A percentile compares a stretch with the other conserved stretches of the same genome.
phyloP scores from a whole-genome alignment of 371 early-diverging fungal genomes.

The Zancudomyces culisetae region DNA sequence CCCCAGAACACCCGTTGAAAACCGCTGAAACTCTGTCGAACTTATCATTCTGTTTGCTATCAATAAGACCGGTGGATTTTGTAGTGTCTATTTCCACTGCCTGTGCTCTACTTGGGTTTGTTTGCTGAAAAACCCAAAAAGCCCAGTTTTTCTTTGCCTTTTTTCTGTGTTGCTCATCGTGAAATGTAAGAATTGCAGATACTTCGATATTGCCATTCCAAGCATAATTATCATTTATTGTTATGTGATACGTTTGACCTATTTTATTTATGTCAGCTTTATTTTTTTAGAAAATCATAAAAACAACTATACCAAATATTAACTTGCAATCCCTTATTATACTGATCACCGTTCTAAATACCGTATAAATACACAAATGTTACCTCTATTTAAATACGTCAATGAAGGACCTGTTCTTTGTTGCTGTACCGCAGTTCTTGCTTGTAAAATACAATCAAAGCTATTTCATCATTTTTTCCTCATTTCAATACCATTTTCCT shows the following conservation, averaged over 20 bases:
- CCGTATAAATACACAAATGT: neutral
- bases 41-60: conserved; percentile 29
- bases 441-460: conserved; percentile 17
- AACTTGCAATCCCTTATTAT: neutral
- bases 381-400: conserved; percentile 22
- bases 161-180: conserved; percentile 50
- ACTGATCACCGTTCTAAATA: neutral
- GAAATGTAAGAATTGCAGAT: conserved; percentile 46
- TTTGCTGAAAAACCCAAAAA: conserved; percentile 54
- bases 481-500: no score
- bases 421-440: conserved; percentile 19
- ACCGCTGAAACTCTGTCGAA: conserved; percentile 57
- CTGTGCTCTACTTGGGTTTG: conserved; percentile 34
- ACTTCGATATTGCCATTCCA: conserved; percentile 24
- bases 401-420: conserved; percentile 12
- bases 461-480: no score
- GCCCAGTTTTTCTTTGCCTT: conserved; percentile 50
- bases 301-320: neutral
- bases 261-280: no score
- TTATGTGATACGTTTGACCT: conserved; percentile 14
- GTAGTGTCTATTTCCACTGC: conserved; percentile 40
- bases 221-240: conserved; percentile 6
- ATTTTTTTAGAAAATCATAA: neutral
- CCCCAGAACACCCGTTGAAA: conserved; percentile 48
- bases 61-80: conserved; percentile 23